A percentile compares a stretch with the other conserved stretches of the same genome.
Evolutionary conservation across 805 yeast genomes (phyloP).

Genomic region (Ogataea thermomethanolica): DNA sequence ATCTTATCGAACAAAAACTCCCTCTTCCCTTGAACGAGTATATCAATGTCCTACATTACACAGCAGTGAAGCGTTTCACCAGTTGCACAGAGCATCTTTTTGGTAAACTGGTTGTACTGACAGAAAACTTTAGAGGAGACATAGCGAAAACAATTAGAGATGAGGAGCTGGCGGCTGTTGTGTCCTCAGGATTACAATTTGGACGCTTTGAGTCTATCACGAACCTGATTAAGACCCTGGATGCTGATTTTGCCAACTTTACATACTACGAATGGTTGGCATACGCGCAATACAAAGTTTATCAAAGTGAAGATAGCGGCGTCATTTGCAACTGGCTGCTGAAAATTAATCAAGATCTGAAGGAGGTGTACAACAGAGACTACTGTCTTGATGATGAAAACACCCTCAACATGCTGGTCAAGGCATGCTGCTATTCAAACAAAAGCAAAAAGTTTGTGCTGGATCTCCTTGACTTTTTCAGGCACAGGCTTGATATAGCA

Average conservation of each 20-base stretch:
- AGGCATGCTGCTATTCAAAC: conserved; percentile 27
- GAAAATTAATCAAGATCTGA: conserved; percentile 14
- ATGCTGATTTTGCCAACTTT: conserved; percentile 11
- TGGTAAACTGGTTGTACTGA: conserved; percentile 17
- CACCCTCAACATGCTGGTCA: conserved; percentile 26
- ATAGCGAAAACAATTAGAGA: conserved; percentile 16
- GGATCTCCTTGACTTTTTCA: conserved; percentile 29
- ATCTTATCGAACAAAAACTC: conserved; percentile 18
- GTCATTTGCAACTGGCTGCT: conserved; percentile 28
- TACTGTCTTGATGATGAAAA: conserved; percentile 22
- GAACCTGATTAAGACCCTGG: conserved; percentile 16
- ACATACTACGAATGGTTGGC: conserved; percentile 27
- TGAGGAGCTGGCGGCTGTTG: conserved; percentile 29
- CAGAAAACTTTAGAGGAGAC: conserved; percentile 1
- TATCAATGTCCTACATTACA: conserved; percentile 30
- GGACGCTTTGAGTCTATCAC: conserved; percentile 16
- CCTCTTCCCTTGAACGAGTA: conserved; percentile 23
- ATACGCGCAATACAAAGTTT: conserved; percentile 23
- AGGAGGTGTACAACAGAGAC: conserved; percentile 13
- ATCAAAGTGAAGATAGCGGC: conserved; percentile 6
- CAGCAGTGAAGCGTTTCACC: conserved; percentile 28
- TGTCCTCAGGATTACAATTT: conserved; percentile 25
- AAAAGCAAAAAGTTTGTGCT: conserved; percentile 27
- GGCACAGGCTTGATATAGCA: conserved; percentile 29
- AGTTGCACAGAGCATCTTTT: conserved; percentile 22